Conservation (phyloP, 768 basidiomycete species). For the Coprinellus micaceus region DNA sequence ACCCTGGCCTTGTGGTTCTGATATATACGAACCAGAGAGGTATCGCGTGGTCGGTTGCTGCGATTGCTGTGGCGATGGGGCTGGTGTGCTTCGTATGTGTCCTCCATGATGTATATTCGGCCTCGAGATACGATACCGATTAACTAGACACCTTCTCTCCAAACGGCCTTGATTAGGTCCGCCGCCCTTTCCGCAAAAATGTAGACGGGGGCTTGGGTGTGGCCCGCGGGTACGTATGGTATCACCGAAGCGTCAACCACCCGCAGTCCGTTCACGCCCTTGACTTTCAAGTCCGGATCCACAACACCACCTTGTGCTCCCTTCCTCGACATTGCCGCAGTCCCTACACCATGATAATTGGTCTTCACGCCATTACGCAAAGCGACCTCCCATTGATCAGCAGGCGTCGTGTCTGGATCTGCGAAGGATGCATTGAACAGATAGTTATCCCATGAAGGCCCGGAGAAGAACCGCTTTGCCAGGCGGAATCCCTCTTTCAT, state of each 20-base stretch:
- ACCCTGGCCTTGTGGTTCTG: slow-evolving; percentile 1
- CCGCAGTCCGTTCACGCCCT: slow-evolving; percentile 30
- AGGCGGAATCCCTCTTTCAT: slow-evolving; percentile 9
- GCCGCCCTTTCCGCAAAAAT: neutral
- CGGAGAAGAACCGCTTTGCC: slow-evolving; percentile 7
- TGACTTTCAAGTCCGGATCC: slow-evolving; percentile 34
- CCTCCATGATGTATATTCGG: neutral
- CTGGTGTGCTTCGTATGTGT: neutral
- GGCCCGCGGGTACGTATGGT: neutral
- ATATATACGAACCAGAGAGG: slow-evolving; percentile 1
- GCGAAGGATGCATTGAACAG: neutral
- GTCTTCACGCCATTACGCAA: slow-evolving; percentile 20
- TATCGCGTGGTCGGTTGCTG: neutral
- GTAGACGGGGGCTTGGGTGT: neutral
- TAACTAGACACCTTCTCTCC: neutral
- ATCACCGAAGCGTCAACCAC: slow-evolving; percentile 36
- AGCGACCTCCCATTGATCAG: slow-evolving; percentile 9
- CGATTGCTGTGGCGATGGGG: neutral
- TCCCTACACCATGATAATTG: slow-evolving; percentile 29
- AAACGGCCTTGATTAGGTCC: neutral
- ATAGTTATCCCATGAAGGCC: slow-evolving; percentile 2
- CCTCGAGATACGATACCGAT: neutral
- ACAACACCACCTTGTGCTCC: slow-evolving; percentile 30
- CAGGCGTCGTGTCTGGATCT: neutral
- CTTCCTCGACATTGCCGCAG: slow-evolving; percentile 28